A percentile compares a stretch with the other conserved stretches of the same genome.
phyloP scores from a whole-genome alignment of 2,329 filamentous ascomycete genomes.

The Neonectria neomacrospora region DNA sequence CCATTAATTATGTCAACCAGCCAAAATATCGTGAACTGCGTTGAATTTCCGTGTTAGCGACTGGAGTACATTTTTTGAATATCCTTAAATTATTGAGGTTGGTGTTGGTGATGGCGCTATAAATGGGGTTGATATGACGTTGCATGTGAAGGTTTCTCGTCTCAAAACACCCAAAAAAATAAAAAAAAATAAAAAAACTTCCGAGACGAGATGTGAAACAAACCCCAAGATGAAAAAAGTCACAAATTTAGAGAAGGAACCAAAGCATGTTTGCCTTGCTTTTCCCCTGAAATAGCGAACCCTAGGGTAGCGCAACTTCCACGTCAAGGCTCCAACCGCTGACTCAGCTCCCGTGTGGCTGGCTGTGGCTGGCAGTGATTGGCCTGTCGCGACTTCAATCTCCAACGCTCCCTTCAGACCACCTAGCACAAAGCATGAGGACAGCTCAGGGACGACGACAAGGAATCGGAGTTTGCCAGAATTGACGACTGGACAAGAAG shows the following conservation, averaged over 20 bases:
- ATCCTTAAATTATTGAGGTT: no score
- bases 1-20: neutral
- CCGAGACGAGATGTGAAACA: neutral
- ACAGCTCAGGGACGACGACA: conserved; percentile 10
- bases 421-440: conserved; percentile 8
- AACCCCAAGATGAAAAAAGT: neutral
- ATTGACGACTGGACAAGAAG: neutral
- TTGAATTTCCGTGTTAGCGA: neutral
- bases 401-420: conserved; percentile 12
- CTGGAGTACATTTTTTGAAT: no score
- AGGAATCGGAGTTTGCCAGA: conserved; percentile 1
- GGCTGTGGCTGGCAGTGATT: conserved; percentile 12
- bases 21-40: neutral
- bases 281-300: neutral
- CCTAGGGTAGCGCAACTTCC: neutral
- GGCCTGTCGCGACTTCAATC: conserved; percentile 10
- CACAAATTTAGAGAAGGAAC: neutral
- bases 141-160: neutral
- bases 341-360: conserved; percentile 18
- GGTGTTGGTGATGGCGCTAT: no score
- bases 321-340: neutral
- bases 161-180: neutral
- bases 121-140: neutral
- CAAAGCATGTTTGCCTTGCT: neutral
- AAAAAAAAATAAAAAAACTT: no score